These are phyloP conservation scores for Eimeria necatrix DNA, from an alignment of 169 alveolate genomes.

Conservation along the genomic window DNA sequence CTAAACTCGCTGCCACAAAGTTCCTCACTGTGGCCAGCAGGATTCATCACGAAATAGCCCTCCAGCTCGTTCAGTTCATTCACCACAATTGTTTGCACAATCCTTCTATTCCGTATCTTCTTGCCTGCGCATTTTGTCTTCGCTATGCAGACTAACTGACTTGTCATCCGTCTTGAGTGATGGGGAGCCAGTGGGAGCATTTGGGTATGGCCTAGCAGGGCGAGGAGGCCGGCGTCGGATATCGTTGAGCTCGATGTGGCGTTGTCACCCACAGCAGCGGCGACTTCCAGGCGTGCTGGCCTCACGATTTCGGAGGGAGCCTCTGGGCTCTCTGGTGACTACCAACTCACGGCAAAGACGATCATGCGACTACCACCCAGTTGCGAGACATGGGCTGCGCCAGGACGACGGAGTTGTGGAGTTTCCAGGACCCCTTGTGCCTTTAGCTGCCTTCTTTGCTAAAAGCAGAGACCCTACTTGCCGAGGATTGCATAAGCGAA, in stretches of 20 bases:
- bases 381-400: background rate
- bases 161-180: conserved; percentile 61
- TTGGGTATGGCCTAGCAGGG: conserved; percentile 69
- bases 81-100: background rate
- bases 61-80: too few species aligned
- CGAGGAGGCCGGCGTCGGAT: conserved; percentile 64
- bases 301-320: conserved; percentile 2
- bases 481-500: background rate
- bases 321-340: background rate
- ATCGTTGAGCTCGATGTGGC: conserved; percentile 24
- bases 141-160: conserved; percentile 31
- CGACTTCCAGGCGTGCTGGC: background rate
- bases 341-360: background rate
- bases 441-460: conserved; percentile 64
- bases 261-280: conserved; percentile 54
- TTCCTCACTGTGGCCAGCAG: too few species aligned
- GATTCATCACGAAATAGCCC: too few species aligned
- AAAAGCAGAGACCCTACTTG: conserved; percentile 70
- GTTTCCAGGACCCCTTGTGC: conserved; percentile 65
- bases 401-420: conserved; percentile 66
- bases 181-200: conserved; percentile 64
- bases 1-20: too few species aligned
- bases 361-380: conserved; percentile 41
- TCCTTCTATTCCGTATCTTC: background rate
- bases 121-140: background rate